Evolutionary conservation across 2,329 filamentous ascomycete species (phyloP).

Genomic region (Trichoderma atroviride): DNA sequence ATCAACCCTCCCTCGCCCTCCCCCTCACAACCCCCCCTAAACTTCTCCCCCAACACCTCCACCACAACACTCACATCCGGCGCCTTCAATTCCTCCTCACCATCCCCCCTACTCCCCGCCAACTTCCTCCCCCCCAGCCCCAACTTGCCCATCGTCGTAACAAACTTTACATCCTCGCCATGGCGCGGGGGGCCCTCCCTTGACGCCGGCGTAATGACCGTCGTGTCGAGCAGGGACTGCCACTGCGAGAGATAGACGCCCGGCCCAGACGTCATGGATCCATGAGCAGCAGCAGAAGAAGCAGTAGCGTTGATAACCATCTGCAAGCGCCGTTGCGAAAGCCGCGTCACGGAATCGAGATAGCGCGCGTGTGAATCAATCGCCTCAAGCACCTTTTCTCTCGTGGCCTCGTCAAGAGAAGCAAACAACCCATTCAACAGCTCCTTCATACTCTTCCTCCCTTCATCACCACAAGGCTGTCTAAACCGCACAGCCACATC

Average conservation of each 20-base stretch:
- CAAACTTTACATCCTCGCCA: slow-evolving; percentile 55
- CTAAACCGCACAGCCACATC: slow-evolving; percentile 60
- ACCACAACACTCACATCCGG: slow-evolving; percentile 39
- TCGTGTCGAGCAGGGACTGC: slow-evolving; percentile 72
- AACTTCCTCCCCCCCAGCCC: slow-evolving; percentile 37
- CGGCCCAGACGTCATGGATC: slow-evolving; percentile 56
- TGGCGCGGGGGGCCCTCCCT: slow-evolving; percentile 50
- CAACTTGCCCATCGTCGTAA: slow-evolving; percentile 48
- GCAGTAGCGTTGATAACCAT: slow-evolving; percentile 49
- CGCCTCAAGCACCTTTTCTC: slow-evolving; percentile 49
- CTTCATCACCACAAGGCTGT: slow-evolving; percentile 37
- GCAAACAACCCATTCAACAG: slow-evolving; percentile 48
- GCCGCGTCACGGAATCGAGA: slow-evolving; percentile 55
- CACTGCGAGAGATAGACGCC: slow-evolving; percentile 73
- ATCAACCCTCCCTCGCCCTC: slow-evolving; percentile 33
- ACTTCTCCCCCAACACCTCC: slow-evolving; percentile 45
- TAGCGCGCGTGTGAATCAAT: slow-evolving; percentile 65
- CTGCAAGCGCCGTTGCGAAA: slow-evolving; percentile 60
- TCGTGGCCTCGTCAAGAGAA: slow-evolving; percentile 51
- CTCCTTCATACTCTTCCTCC: slow-evolving; percentile 42
- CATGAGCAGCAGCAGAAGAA: neutral
- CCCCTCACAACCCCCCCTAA: slow-evolving; percentile 45
- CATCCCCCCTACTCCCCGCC: neutral
- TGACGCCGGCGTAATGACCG: slow-evolving; percentile 63
- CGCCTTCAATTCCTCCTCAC: slow-evolving; percentile 13